Base-by-base conservation (phyloP, 257 asterid species). In the Henckelia pumila region DNA sequence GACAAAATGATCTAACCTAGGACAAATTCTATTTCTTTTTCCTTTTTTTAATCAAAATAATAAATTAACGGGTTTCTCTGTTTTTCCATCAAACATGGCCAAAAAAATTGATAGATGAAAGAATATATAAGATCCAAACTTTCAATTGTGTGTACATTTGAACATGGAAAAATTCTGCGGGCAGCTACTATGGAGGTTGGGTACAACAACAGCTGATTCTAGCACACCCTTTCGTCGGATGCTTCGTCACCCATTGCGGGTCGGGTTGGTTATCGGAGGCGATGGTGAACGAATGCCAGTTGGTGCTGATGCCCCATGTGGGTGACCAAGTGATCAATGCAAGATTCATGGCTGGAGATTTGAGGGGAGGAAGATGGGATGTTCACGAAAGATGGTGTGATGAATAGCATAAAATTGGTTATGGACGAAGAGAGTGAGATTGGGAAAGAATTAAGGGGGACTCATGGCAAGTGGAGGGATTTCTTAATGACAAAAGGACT, bases 161-260 rank as follows among this genome's bases (percentile, higher is more conserved):
- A n/a, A n/a, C n/a, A n/a, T n/a, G n/a, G n/a, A n/a, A n/a, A n/a
- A n/a, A n/a, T n/a, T n/a, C n/a, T n/a, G n/a, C n/a, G n/a, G n/a
- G n/a, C n/a, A n/a, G n/a, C n/a, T n/a, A n/a, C n/a, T n/a, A 66
- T 7, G 84, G 82, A 0, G 75, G 69, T 1, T 83, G 86, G 88
- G 86, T 80, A 1, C 86, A 75, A 1, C 86, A 83, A 8, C 72
- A 71, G 6, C 37, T 67, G 66, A 78, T 83, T 10, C 3, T 83
- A 37, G 5, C 35, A 5, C 88, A 80, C 69, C 72, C 80, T 0
- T 30, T 81, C 0, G 76, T 83, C 0, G 88, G 88, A 16, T 80
- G 82, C 25, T 83, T 83, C 53, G 77, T 83, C 5, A 78, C 84
- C 0, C 88, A 83, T 16, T 76, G 86, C 29, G 86, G 86, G 40